Evolutionary conservation across 768 basidiomycete genomes (phyloP).

Genomic region (Leccinum longicurvipes): DNA sequence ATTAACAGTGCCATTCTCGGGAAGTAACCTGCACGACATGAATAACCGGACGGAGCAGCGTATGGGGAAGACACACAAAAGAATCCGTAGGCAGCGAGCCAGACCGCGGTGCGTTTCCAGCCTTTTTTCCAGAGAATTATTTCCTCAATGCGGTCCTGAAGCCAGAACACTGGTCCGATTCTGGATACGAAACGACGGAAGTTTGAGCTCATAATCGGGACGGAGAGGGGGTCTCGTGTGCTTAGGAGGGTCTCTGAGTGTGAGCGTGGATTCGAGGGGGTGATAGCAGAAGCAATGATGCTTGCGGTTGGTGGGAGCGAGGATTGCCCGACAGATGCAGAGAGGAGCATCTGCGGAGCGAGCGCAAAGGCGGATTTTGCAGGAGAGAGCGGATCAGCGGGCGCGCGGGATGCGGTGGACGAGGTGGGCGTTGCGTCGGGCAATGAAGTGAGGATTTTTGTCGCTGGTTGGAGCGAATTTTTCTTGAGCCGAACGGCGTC

Average conservation of each 20-base stretch:
- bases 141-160: constrained; percentile 86
- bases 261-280: constrained; percentile 19
- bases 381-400: constrained; percentile 18
- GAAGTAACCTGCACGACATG: constrained; percentile 56
- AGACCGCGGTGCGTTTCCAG: constrained; percentile 66
- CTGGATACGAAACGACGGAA: constrained; percentile 78
- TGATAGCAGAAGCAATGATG: constrained; percentile 19
- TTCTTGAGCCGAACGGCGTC: constrained; percentile 36
- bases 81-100: constrained; percentile 76
- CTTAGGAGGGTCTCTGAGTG: constrained; percentile 39
- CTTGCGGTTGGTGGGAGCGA: constrained; percentile 8
- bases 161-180: constrained; percentile 81
- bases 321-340: not conserved
- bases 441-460: constrained; percentile 42
- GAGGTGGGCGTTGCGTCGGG: constrained; percentile 18
- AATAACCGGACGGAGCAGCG: not conserved
- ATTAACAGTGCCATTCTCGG: constrained; percentile 69
- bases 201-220: constrained; percentile 60
- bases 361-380: constrained; percentile 34
- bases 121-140: constrained; percentile 78
- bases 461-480: constrained; percentile 33
- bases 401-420: constrained; percentile 4
- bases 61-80: constrained; percentile 54
- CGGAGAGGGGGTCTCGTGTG: constrained; percentile 65
- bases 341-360: constrained; percentile 39